Percentiles rank a stretch among this genome's conserved stretches.
These are phyloP conservation scores for Aspergillus intermedius DNA, from an alignment of 2,329 filamentous ascomycete genomes.

Conservation along the genomic window DNA sequence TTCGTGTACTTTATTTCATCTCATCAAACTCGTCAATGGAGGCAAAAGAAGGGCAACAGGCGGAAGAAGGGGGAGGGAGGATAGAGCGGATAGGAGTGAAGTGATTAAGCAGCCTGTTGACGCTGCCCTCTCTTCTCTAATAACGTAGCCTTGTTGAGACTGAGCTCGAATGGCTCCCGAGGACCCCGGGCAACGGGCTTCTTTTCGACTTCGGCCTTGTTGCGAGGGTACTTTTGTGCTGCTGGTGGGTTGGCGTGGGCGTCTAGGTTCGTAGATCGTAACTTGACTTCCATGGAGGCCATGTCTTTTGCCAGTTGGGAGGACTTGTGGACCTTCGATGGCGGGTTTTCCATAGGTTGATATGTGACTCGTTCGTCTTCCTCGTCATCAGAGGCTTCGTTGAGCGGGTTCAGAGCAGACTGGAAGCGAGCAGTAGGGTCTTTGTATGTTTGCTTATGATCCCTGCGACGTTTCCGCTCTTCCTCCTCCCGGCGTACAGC, in stretches of 20 bases:
- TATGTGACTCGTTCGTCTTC: conserved; percentile 53
- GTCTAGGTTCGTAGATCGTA: conserved; percentile 73
- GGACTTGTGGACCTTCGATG: conserved; percentile 60
- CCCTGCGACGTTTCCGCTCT: conserved; percentile 84
- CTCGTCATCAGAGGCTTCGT: conserved; percentile 58
- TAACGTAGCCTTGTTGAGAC: conserved; percentile 81
- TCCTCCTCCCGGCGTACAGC: conserved; percentile 96
- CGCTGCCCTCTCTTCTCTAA: conserved; percentile 61
- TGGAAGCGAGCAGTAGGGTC: conserved; percentile 51
- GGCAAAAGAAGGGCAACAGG: background rate
- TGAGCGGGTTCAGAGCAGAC: conserved; percentile 57
- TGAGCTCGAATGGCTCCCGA: conserved; percentile 88
- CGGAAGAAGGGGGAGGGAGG: background rate
- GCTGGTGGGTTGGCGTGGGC: conserved; percentile 52
- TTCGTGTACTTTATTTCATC: conserved; percentile 1
- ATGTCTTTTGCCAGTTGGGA: conserved; percentile 54
- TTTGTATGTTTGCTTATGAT: conserved; percentile 65
- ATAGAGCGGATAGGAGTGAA: background rate
- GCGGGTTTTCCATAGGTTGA: conserved; percentile 41
- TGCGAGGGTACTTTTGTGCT: conserved; percentile 21
- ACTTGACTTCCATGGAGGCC: conserved; percentile 73
- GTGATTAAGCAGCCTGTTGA: conserved; percentile 16
- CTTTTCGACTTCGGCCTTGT: conserved; percentile 80
- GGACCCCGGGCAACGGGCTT: conserved; percentile 73
- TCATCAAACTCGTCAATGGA: background rate